phyloP scores from a whole-genome alignment of 345 rosid genomes.

The Populus pruinosa region DNA sequence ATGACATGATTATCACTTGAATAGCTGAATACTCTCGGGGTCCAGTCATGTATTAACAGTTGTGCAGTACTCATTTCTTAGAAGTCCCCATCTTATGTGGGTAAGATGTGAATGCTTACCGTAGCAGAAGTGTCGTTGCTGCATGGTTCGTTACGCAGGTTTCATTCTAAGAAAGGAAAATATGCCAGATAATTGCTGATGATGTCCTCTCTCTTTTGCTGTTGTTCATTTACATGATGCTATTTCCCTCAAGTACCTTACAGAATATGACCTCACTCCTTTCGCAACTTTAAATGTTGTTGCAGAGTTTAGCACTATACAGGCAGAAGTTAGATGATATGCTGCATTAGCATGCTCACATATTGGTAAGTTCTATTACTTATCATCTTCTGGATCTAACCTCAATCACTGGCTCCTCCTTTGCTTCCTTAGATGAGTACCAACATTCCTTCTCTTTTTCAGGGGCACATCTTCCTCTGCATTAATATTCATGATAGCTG shows the following conservation, averaged over 20 bases:
- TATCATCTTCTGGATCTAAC: background rate
- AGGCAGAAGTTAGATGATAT: conserved; percentile 83
- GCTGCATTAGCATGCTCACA: conserved; percentile 40
- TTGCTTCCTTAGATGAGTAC: background rate
- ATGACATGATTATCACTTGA: background rate
- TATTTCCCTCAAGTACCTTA: background rate
- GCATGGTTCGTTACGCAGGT: background rate
- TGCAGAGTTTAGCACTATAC: conserved; percentile 77
- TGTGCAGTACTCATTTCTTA: background rate
- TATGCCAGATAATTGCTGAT: background rate
- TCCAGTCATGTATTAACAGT: background rate
- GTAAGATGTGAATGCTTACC: background rate
- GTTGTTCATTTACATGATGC: background rate
- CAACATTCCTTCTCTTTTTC: conserved; percentile 2
- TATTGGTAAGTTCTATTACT: conserved; percentile 17
- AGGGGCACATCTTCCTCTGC: conserved; percentile 11
- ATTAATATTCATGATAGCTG: conserved; percentile 1
- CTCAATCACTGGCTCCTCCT: background rate
- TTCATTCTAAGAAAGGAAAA: background rate
- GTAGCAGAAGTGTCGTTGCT: background rate
- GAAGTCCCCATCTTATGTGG: background rate
- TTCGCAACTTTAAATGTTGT: background rate
- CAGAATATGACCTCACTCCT: background rate
- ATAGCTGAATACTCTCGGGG: background rate
- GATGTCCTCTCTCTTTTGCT: background rate